Evolutionary conservation across 2,329 filamentous ascomycete species (phyloP), one percentile per base, ranked within the genome.

Genomic region (Colletotrichum eremochloae): DNA sequence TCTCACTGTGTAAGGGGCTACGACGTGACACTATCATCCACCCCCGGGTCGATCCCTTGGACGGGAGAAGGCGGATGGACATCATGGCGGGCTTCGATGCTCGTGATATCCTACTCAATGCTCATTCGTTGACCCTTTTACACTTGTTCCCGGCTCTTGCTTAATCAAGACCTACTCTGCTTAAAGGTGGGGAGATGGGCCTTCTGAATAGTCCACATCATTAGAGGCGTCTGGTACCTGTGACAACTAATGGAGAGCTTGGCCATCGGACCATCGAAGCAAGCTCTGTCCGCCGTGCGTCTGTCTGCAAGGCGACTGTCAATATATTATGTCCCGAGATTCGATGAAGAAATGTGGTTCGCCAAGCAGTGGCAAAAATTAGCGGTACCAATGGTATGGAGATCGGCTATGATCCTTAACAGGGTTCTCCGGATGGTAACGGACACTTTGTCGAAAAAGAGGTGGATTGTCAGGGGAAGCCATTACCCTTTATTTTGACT

Each of bases 341-440:
- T 8, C 29, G 53, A 29, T 57, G 20, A 38, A 42, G 42, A 69
- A 44, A 36, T 33, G 42, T 20, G 53, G 67, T 53, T 65, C 42
- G 42, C 40, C 20, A 4, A 58, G 33, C 46, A 20, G 42, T 48
- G 33, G 46, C 20, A 8, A 63, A 50, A 14, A 40, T 63, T 40
- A 48, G n/a, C 24, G 36, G 36, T 36, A 60, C 67, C 67, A 24
- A 66, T 36, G 50, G 53, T 44, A 29, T 31, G 53, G 62, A 53
- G 44, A 58, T 40, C 42, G 36, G 53, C 62, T 11, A 8, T 33
- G 53, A 46, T 69, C 53, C 24, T 58, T 44, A n/a, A 38, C 53
- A 69, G 53, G 62, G 53, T 58, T 53, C 62, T 66, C 20, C 53
- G 31, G 29, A 11, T 42, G 33, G 29, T n/a, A 15, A 52, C 36